A percentile compares a stretch with the other conserved stretches of the same genome.
These are phyloP conservation scores for Aeschynomene evenia DNA, from an alignment of 306 rosid genomes.

Conservation along the genomic window DNA sequence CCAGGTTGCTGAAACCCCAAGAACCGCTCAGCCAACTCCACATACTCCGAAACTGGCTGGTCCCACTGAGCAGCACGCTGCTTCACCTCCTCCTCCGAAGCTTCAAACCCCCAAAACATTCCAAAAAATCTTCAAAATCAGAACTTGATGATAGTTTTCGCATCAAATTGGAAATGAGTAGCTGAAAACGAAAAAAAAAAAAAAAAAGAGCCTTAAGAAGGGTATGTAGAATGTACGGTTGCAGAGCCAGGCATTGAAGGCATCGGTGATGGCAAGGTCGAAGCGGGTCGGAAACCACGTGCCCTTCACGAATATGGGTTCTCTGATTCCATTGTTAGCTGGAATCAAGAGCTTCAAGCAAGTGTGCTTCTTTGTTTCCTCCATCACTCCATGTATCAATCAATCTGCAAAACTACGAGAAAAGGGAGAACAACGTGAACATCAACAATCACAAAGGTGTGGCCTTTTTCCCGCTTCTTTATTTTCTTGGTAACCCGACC, in stretches of 20 bases:
- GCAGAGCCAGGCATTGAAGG: conserved; percentile 70
- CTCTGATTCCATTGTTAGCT: neutral
- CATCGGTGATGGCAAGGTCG: conserved; percentile 71
- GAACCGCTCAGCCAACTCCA: conserved; percentile 62
- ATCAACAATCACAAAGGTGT: too few species aligned
- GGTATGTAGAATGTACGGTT: conserved; percentile 37
- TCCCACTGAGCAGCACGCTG: conserved; percentile 93
- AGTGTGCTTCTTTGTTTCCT: conserved; percentile 52
- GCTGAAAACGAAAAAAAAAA: neutral
- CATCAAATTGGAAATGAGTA: conserved; percentile 1
- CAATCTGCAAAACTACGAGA: too few species aligned
- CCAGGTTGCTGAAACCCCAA: conserved; percentile 74
- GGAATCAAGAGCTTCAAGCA: conserved; percentile 63
- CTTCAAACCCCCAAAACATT: conserved; percentile 20
- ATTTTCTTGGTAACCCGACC: neutral
- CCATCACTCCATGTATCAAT: neutral
- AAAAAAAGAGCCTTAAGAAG: neutral
- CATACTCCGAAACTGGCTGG: conserved; percentile 64
- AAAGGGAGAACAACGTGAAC: too few species aligned
- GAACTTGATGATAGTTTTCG: neutral
- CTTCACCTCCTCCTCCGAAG: conserved; percentile 65
- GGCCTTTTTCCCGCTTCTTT: neutral
- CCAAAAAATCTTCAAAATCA: neutral
- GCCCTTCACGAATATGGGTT: conserved; percentile 67
- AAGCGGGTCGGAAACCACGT: conserved; percentile 62